Evolutionary conservation across 257 asterid species (phyloP).

Genomic region (Sherardia arvensis): DNA sequence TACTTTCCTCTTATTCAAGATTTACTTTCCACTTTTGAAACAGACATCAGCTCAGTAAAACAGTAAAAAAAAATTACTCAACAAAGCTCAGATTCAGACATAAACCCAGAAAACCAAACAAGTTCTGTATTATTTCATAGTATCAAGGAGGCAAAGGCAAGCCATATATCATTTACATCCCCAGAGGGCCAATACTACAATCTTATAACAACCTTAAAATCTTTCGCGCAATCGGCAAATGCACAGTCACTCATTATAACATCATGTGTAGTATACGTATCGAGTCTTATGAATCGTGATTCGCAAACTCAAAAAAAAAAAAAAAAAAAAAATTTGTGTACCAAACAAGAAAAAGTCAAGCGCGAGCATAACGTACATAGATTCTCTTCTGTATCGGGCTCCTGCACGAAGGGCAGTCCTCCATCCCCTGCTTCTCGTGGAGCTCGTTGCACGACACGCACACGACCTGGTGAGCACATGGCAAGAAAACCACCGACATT

Average conservation of each 20-base stretch:
- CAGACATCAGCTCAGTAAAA: background rate
- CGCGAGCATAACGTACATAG: conserved; percentile 61
- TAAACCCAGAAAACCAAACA: conserved; percentile 3
- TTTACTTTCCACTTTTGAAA: background rate
- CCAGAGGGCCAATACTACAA: too few relatives aligned
- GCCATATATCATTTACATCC: conserved; percentile 36
- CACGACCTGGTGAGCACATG: conserved; percentile 95
- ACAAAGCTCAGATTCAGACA: background rate
- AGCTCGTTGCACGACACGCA: conserved; percentile 79
- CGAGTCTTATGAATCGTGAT: conserved; percentile 35
- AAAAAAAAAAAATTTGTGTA: background rate
- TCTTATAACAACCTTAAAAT: too few relatives aligned
- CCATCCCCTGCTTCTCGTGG: conserved; percentile 95
- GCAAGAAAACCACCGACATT: conserved; percentile 88
- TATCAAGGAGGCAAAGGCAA: conserved; percentile 17
- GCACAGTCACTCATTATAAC: conserved; percentile 14
- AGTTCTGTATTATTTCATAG: conserved; percentile 18
- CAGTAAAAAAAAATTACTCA: background rate
- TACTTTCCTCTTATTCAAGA: background rate
- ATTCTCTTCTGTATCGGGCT: conserved; percentile 73
- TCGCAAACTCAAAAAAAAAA: conserved; percentile 19
- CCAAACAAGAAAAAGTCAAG: conserved; percentile 21
- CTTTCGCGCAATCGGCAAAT: background rate
- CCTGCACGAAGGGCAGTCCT: conserved; percentile 97
- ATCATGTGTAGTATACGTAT: conserved; percentile 7